A percentile compares a stretch with the other conserved stretches of the same genome.
phyloP scores from a whole-genome alignment of 1,284 basidiomycete species.

The Hortiboletus rubellus region DNA sequence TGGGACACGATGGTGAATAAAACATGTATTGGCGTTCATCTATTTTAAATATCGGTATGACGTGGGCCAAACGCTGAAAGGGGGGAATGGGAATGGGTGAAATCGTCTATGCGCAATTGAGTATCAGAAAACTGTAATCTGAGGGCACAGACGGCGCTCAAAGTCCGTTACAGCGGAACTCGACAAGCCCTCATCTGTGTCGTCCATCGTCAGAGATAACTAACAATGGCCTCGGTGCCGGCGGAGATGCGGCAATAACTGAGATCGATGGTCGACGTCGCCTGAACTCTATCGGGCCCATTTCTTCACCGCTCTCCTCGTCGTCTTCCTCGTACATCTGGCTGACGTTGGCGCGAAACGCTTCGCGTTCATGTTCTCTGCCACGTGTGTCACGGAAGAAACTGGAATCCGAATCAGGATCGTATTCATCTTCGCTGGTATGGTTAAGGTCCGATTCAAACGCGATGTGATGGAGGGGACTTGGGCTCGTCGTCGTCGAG shows the following conservation, averaged over 20 bases:
- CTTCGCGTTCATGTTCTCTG: slow-evolving; percentile 25
- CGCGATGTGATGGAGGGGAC: slow-evolving; percentile 41
- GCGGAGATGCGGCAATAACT: slow-evolving; percentile 30
- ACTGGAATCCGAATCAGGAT: slow-evolving; percentile 37
- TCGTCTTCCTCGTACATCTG: slow-evolving; percentile 38
- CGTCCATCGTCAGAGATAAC: slow-evolving; percentile 18
- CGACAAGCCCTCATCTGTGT: slow-evolving; percentile 9
- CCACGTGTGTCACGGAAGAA: slow-evolving; percentile 34
- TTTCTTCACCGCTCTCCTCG: slow-evolving; percentile 37
- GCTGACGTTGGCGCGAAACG: slow-evolving; percentile 32
- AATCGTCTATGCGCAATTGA: slow-evolving; percentile 9
- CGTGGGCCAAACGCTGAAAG: slow-evolving; percentile 16
- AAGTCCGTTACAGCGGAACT: slow-evolving; percentile 3
- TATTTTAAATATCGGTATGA: slow-evolving; percentile 21
- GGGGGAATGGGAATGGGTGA: background rate
- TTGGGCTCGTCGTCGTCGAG: slow-evolving; percentile 42
- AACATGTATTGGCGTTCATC: slow-evolving; percentile 17
- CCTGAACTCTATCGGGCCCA: slow-evolving; percentile 39
- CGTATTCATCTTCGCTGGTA: slow-evolving; percentile 35
- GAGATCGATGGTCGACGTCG: slow-evolving; percentile 39
- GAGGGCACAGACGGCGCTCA: slow-evolving; percentile 18
- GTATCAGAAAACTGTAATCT: slow-evolving; percentile 23
- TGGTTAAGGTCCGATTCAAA: slow-evolving; percentile 35
- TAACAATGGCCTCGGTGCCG: slow-evolving; percentile 22
- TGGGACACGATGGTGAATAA: slow-evolving; percentile 1